Conservation (phyloP, 192 early-diverging fungal species). For the Podila verticillata region DNA sequence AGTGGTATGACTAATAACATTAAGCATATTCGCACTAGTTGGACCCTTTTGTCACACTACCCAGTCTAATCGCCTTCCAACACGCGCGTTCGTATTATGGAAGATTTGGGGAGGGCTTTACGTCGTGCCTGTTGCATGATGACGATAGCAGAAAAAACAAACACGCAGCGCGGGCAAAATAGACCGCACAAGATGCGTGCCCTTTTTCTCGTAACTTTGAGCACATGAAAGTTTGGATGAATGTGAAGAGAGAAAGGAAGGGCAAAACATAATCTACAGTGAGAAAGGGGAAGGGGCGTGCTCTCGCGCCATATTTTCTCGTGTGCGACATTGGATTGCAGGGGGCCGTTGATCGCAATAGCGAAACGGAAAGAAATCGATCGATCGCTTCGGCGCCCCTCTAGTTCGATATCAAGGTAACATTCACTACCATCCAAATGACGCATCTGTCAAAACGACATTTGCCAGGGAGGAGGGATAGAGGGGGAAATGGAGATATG, state of each 20-base stretch:
- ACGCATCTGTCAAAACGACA: background rate
- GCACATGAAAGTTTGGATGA: conserved; percentile 24
- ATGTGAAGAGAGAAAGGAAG: background rate
- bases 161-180: background rate
- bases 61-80: too few relatives aligned
- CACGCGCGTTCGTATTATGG: too few relatives aligned
- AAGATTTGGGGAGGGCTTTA: too few relatives aligned
- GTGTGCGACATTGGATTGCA: background rate
- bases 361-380: background rate
- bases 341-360: background rate
- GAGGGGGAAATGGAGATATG: background rate
- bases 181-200: too few relatives aligned
- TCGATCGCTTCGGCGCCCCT: background rate
- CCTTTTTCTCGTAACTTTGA: conserved; percentile 21
- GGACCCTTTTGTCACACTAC: too few relatives aligned
- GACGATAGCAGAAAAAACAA: background rate
- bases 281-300: background rate
- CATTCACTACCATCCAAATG: background rate
- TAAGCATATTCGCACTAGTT: too few relatives aligned
- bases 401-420: background rate
- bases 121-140: background rate
- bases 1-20: too few relatives aligned
- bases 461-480: background rate
- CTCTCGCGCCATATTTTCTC: too few relatives aligned
- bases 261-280: too few relatives aligned